Conservation (phyloP, 139 green algal genomes). For the Prasinococcaceae sp. region DNA sequence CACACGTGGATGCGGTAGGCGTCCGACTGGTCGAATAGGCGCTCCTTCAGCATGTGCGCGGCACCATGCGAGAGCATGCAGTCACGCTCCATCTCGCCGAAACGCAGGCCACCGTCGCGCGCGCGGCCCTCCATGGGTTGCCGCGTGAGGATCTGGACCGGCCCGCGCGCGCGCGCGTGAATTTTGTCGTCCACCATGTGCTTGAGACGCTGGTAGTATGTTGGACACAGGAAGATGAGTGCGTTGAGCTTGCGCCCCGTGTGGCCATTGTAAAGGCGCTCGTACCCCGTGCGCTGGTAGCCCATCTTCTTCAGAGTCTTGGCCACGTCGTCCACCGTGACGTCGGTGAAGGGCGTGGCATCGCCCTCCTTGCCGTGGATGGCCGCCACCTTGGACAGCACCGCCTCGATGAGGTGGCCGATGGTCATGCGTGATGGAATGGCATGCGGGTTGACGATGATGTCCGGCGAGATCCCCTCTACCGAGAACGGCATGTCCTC, state of each 20-base stretch:
- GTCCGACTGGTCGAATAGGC: conserved; percentile 42
- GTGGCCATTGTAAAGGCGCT: conserved; percentile 93
- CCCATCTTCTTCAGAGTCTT: conserved; percentile 63
- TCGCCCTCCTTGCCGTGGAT: conserved; percentile 82
- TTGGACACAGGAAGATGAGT: conserved; percentile 92
- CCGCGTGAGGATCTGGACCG: conserved; percentile 85
- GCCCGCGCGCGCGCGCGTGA: conserved; percentile 65
- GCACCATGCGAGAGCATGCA: conserved; percentile 53
- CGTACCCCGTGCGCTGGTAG: conserved; percentile 75
- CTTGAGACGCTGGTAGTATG: conserved; percentile 96
- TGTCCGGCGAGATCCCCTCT: conserved; percentile 84
- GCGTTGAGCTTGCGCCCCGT: conserved; percentile 51
- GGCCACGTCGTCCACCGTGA: conserved; percentile 91
- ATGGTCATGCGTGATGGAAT: conserved; percentile 99
- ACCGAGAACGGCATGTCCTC: conserved; percentile 40
- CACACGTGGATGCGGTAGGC: conserved; percentile 42
- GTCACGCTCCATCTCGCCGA: conserved; percentile 97
- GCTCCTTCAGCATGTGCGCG: conserved; percentile 37
- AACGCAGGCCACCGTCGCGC: conserved; percentile 86
- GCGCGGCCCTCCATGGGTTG: conserved; percentile 92
- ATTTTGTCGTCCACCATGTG: conserved; percentile 99
- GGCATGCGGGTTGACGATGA: conserved; percentile 98
- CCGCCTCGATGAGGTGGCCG: conserved; percentile 90
- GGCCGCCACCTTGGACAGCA: conserved; percentile 89
- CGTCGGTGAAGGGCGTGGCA: conserved; percentile 92